Percentiles rank a stretch among this genome's conserved stretches.
Evolutionary conservation across 495 filamentous ascomycete genomes (phyloP).

Genomic region (Penicillium argentinense): DNA sequence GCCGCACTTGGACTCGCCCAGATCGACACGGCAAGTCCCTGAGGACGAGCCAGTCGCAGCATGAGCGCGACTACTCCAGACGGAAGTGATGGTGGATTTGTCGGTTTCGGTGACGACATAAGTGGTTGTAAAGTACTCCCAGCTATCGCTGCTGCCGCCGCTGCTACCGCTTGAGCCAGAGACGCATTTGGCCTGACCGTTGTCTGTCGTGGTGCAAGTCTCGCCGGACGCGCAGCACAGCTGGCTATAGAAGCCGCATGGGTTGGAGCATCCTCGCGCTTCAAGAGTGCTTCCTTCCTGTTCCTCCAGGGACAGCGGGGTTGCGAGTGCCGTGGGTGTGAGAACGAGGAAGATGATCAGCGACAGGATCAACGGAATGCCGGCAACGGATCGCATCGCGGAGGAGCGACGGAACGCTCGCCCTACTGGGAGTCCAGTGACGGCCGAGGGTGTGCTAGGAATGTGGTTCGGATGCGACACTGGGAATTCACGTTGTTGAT

Average conservation of each 20-base stretch:
- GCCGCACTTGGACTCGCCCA: conserved; percentile 69
- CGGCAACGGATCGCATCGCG: conserved; percentile 32
- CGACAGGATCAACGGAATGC: conserved; percentile 28
- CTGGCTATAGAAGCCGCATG: conserved; percentile 66
- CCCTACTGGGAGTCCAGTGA: neutral
- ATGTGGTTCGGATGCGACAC: conserved; percentile 10
- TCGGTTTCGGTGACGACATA: conserved; percentile 63
- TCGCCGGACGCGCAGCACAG: conserved; percentile 65
- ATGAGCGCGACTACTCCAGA: conserved; percentile 56
- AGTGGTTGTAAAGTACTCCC: conserved; percentile 69
- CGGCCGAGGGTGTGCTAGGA: conserved; percentile 10
- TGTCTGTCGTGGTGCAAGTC: conserved; percentile 62
- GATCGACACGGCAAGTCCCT: conserved; percentile 54
- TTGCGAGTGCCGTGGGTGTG: conserved; percentile 33
- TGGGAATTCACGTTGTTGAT: conserved; percentile 3
- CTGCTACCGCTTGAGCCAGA: conserved; percentile 28
- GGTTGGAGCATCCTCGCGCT: conserved; percentile 62
- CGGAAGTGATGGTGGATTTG: conserved; percentile 62
- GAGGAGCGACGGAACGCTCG: conserved; percentile 8
- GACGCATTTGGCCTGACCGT: conserved; percentile 54
- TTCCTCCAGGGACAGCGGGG: conserved; percentile 30
- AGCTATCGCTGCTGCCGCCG: conserved; percentile 16
- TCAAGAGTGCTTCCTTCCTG: conserved; percentile 27
- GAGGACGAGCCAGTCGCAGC: conserved; percentile 42
- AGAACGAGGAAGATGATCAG: conserved; percentile 27